Evolutionary conservation across 192 early-diverging fungal genomes (phyloP).

Genomic region (Spinellus fusiger): DNA sequence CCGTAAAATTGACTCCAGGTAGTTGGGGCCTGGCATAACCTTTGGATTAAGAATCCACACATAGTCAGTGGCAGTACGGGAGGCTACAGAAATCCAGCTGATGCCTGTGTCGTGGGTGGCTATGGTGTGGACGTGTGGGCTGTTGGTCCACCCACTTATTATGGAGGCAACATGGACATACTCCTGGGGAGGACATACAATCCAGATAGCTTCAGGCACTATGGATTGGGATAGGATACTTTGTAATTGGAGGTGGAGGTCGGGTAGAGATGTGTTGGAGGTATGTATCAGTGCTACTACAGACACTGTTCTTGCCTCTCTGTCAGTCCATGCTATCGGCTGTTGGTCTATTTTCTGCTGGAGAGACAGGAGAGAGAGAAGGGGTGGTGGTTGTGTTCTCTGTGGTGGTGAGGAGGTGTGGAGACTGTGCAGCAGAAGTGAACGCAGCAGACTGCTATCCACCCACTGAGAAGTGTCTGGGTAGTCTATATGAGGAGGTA

Average conservation of each 20-base stretch:
- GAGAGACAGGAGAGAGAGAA: background rate
- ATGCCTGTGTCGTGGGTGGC: background rate
- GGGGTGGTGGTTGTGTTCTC: too few relatives aligned
- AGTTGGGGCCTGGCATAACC: constrained; percentile 35
- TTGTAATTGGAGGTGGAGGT: background rate
- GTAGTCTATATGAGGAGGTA: too few relatives aligned
- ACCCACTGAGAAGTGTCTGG: too few relatives aligned
- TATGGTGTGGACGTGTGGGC: background rate
- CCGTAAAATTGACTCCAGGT: constrained; percentile 35
- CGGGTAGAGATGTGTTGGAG: background rate
- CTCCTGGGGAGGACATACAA: background rate
- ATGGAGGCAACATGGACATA: background rate
- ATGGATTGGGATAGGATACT: constrained; percentile 7
- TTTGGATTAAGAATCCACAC: constrained; percentile 40
- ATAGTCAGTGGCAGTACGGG: constrained; percentile 31
- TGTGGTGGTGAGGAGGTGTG: too few relatives aligned
- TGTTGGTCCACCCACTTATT: background rate
- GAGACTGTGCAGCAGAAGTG: too few relatives aligned
- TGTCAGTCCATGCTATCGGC: background rate
- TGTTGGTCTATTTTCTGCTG: background rate
- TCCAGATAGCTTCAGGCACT: constrained; percentile 7
- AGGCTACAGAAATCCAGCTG: constrained; percentile 6
- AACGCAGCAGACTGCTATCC: too few relatives aligned
- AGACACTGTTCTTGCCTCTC: background rate
- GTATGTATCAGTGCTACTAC: constrained; percentile 5